Base-by-base conservation (phyloP, 2,329 filamentous ascomycete genomes). In the Monosporascus sp. region DNA sequence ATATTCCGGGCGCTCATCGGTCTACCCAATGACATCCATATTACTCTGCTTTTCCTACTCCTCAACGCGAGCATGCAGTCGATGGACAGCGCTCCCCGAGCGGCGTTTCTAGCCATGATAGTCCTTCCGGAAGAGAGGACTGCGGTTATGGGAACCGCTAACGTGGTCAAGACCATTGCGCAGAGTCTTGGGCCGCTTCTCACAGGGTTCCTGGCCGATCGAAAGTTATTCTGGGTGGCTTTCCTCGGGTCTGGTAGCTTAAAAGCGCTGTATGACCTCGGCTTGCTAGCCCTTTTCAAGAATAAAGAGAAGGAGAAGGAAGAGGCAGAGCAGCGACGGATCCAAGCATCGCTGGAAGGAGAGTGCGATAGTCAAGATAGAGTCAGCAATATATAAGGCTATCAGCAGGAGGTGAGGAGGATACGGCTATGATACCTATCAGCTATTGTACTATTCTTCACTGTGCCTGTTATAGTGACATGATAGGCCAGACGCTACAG, bases 21-120 rank as follows among this genome's bases (percentile, higher is more conserved):
- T 0, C 61, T 85, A 1, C 82, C 85, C 0, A 67, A 72, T 20
- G 72, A 75, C 3, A 69, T 84, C 0, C 72, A 72, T 11, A 56
- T 84, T 5, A 78, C 86, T 0, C 74, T 88, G 46, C 66, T 75
- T 0, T 80, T 90, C 52, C 72, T 89, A 11, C 67, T 86, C 17
- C 72, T 87, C 11, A 79, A 87, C 7, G 76, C 85, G 0, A 82
- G 80, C 55, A 79, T 80, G 0, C 78, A 82, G 52, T 83, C 76
- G 48, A 91, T 91, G 87, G 87, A 91, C 60, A 78, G 81, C 22
- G 87, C 85, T 0, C 88, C 88, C 0, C 79, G 87, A 8, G 78
- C 81, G 3, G 87, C 87, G 0, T 90, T 91, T 65, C 68, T 91
- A 2, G 81, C 87, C 0, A 81, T 84, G 1, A 79, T 84, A 0